A percentile compares a stretch with the other conserved stretches of the same genome.
Conservation (phyloP, 208 protist genomes). For the Trypanosomatidae sp. region DNA sequence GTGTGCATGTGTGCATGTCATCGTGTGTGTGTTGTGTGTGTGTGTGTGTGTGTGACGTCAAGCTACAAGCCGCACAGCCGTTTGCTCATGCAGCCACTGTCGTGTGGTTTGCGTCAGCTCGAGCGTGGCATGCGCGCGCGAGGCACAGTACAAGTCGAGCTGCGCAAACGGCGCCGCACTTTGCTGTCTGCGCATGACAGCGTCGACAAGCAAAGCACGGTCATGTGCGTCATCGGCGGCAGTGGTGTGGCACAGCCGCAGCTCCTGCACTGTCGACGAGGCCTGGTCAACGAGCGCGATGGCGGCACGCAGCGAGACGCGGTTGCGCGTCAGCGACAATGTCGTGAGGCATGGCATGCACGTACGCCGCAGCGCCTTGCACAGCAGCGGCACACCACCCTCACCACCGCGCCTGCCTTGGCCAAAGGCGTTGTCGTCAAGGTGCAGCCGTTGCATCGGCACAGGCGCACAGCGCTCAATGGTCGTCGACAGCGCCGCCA, state of each 20-base stretch:
- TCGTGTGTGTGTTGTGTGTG: too few relatives aligned
- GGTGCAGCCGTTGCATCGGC: conserved; percentile 19
- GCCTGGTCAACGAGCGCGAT: conserved; percentile 46
- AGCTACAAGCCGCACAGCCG: neutral
- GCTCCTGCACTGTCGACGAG: conserved; percentile 12
- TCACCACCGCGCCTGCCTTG: conserved; percentile 6
- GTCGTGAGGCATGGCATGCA: conserved; percentile 26
- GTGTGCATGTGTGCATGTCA: too few relatives aligned
- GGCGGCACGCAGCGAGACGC: conserved; percentile 28
- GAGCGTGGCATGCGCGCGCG: neutral
- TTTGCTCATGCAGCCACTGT: neutral
- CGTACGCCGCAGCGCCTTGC: conserved; percentile 34
- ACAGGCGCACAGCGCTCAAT: conserved; percentile 19
- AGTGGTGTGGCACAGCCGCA: conserved; percentile 28
- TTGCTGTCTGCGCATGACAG: neutral
- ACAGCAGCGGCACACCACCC: conserved; percentile 36
- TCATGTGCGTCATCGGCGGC: conserved; percentile 12
- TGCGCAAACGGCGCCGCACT: neutral
- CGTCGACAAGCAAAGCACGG: neutral
- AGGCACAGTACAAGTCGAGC: neutral
- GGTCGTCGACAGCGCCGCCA: conserved; percentile 22
- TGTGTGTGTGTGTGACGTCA: neutral
- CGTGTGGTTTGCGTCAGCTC: neutral
- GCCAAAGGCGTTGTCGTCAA: conserved; percentile 23
- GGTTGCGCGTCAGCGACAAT: conserved; percentile 39